A percentile compares a stretch with the other conserved stretches of the same genome.
Evolutionary conservation across 495 filamentous ascomycete species (phyloP).

Genomic region (Staphylotrichum tortipilum): DNA sequence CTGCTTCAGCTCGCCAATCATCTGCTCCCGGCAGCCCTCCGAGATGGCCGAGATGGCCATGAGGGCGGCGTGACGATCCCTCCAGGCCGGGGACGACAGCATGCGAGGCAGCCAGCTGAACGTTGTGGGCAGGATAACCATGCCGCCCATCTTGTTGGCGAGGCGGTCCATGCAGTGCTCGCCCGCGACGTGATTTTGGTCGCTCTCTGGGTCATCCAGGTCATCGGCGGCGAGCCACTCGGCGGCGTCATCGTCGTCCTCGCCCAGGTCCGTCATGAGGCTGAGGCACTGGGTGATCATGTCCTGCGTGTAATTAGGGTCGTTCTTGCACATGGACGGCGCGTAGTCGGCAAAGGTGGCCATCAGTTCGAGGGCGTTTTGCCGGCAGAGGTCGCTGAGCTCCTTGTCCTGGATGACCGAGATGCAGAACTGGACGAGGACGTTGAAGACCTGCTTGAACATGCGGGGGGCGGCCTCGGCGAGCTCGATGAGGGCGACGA

Average conservation of each 20-base stretch:
- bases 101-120: conserved; percentile 96
- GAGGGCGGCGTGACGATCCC: conserved; percentile 90
- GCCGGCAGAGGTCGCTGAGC: conserved; percentile 75
- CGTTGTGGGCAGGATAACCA: conserved; percentile 79
- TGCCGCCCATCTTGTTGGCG: conserved; percentile 92
- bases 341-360: conserved; percentile 96
- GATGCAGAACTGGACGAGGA: conserved; percentile 83
- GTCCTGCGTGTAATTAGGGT: conserved; percentile 76
- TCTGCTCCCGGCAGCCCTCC: conserved; percentile 91
- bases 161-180: conserved; percentile 98
- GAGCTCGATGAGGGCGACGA: conserved; percentile 85
- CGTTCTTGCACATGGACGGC: conserved; percentile 88
- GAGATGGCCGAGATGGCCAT: conserved; percentile 99
- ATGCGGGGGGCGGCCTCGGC: conserved; percentile 88
- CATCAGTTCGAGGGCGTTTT: conserved; percentile 95
- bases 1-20: conserved; percentile 88
- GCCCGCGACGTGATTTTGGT: conserved; percentile 94
- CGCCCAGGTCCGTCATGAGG: conserved; percentile 96
- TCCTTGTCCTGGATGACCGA: conserved; percentile 94
- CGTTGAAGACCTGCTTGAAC: conserved; percentile 88
- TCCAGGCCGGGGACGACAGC: conserved; percentile 93
- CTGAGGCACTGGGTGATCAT: conserved; percentile 99
- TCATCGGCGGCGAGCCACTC: conserved; percentile 95
- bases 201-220: conserved; percentile 91
- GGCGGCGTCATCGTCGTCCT: conserved; percentile 86